phyloP scores from a whole-genome alignment of 2,329 filamentous ascomycete species.

The Calonectria montana region DNA sequence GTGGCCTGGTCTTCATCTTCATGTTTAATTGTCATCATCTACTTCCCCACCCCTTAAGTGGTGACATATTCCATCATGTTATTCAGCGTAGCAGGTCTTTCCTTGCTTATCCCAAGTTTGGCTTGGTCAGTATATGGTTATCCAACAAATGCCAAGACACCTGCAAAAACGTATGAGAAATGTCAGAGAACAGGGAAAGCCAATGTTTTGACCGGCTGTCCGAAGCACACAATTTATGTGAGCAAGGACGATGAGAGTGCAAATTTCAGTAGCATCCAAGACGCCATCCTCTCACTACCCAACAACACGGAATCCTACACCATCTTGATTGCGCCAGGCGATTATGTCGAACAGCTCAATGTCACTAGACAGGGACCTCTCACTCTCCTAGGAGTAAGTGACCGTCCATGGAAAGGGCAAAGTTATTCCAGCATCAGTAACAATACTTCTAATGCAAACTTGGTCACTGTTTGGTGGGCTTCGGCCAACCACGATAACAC shows the following conservation, averaged over 20 bases:
- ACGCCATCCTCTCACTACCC: constrained; percentile 53
- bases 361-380: constrained; percentile 71
- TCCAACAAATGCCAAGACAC: constrained; percentile 10
- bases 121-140: background rate
- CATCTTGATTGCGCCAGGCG: constrained; percentile 70
- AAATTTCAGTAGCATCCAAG: constrained; percentile 52
- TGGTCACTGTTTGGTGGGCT: constrained; percentile 69
- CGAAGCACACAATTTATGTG: constrained; percentile 55
- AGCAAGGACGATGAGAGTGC: constrained; percentile 48
- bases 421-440: constrained; percentile 55
- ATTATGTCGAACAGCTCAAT: constrained; percentile 74
- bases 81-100: background rate
- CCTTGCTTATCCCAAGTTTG: background rate
- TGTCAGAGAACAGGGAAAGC: constrained; percentile 30
- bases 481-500: constrained; percentile 60
- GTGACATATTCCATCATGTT: background rate
- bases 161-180: constrained; percentile 33
- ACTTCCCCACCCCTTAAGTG: background rate
- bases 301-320: constrained; percentile 39
- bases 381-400: constrained; percentile 69
- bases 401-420: constrained; percentile 46
- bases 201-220: constrained; percentile 49
- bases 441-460: constrained; percentile 54
- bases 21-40: background rate
- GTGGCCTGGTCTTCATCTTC: too few species aligned